Evolutionary conservation across 2,329 filamentous ascomycete genomes (phyloP).

Genomic region (Phialemonium atrogriseum): DNA sequence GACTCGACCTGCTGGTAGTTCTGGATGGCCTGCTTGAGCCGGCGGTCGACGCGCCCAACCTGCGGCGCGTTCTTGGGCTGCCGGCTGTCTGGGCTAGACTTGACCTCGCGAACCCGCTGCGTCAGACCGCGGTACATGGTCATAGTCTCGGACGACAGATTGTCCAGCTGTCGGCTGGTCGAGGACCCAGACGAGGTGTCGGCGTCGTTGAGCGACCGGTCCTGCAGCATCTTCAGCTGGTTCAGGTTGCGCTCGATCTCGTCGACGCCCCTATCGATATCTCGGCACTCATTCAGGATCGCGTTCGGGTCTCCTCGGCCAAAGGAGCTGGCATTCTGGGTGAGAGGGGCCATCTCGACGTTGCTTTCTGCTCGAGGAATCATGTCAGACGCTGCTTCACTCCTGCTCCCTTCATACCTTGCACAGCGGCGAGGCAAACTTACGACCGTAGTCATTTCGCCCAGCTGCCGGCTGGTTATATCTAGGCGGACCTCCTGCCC

Average conservation of each 20-base stretch:
- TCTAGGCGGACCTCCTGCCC: slow-evolving; percentile 10
- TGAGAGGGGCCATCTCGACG: slow-evolving; percentile 65
- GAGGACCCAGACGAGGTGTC: slow-evolving; percentile 61
- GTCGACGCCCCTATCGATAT: slow-evolving; percentile 70
- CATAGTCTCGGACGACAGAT: slow-evolving; percentile 72
- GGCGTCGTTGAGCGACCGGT: slow-evolving; percentile 63
- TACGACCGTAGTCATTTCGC: slow-evolving; percentile 28
- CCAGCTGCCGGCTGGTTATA: slow-evolving; percentile 23
- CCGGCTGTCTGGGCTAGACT: slow-evolving; percentile 69
- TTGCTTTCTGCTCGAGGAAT: slow-evolving; percentile 28
- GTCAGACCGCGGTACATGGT: slow-evolving; percentile 71
- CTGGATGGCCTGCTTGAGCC: slow-evolving; percentile 73
- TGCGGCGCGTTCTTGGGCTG: slow-evolving; percentile 69
- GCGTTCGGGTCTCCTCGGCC: slow-evolving; percentile 56
- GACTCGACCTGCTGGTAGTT: slow-evolving; percentile 75
- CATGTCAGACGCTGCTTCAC: not conserved
- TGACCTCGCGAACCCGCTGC: slow-evolving; percentile 71
- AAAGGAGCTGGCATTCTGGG: slow-evolving; percentile 40
- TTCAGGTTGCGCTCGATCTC: slow-evolving; percentile 65
- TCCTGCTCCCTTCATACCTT: not conserved
- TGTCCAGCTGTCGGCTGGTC: slow-evolving; percentile 62
- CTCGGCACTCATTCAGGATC: slow-evolving; percentile 76
- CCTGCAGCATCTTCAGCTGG: slow-evolving; percentile 63
- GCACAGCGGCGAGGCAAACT: slow-evolving; percentile 7
- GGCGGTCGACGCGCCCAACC: slow-evolving; percentile 71